Evolutionary conservation across 2,329 filamentous ascomycete species (phyloP).

Genomic region (Aspergillus sp.): DNA sequence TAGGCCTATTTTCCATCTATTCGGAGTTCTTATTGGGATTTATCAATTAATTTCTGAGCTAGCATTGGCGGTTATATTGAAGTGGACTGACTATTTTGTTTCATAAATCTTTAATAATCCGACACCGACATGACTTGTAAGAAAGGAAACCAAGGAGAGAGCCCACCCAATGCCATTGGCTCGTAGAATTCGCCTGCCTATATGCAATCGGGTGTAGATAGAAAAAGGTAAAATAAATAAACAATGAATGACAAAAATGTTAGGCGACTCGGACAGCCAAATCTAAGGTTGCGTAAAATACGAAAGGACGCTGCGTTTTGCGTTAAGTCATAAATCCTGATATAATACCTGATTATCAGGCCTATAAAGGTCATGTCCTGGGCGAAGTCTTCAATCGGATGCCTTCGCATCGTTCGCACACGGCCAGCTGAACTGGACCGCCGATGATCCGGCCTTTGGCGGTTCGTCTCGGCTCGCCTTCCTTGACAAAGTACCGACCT

Average conservation of each 20-base stretch:
- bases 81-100: not conserved
- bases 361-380: conserved; percentile 1
- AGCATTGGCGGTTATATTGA: not conserved
- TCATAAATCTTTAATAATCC: not conserved
- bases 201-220: not conserved
- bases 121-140: not conserved
- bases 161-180: not conserved
- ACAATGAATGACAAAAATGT: not conserved
- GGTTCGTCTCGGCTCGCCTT: conserved; percentile 49
- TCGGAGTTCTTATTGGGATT: not conserved
- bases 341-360: not conserved
- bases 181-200: not conserved
- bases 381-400: conserved; percentile 59
- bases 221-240: not conserved
- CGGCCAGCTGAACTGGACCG: conserved; percentile 55
- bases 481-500: conserved; percentile 62
- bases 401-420: conserved; percentile 64
- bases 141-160: not conserved
- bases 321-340: not conserved
- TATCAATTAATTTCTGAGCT: not conserved
- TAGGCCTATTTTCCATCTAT: not conserved
- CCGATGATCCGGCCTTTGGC: conserved; percentile 48
- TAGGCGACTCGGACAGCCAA: not conserved
- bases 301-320: not conserved
- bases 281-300: not conserved